Evolutionary conservation across 139 green algal species (phyloP).

Genomic region (Medakamo hakoo): DNA sequence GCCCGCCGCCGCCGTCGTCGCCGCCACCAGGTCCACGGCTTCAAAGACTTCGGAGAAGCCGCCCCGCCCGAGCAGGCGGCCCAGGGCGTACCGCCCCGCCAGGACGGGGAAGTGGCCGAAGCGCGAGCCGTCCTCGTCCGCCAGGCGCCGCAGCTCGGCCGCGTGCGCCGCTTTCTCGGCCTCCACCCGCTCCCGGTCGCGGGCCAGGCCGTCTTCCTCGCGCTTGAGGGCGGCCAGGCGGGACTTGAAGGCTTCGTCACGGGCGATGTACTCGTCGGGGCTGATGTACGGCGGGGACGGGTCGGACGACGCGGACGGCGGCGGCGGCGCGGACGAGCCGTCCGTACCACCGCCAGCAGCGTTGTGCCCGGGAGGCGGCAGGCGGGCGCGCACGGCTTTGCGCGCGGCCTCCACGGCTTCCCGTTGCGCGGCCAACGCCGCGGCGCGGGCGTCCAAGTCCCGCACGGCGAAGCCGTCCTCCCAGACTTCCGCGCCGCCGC

Average conservation of each 20-base stretch:
- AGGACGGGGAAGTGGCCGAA: conserved; percentile 47
- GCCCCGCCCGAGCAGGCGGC: conserved; percentile 74
- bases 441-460: conserved; percentile 23
- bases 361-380: conserved; percentile 30
- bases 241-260: conserved; percentile 68
- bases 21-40: conserved; percentile 47
- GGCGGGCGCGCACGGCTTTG: conserved; percentile 31
- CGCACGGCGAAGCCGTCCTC: conserved; percentile 59
- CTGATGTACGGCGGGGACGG: neutral
- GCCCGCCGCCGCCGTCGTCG: no score
- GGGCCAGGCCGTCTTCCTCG: conserved; percentile 52
- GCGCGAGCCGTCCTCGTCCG: conserved; percentile 59
- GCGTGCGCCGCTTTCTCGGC: conserved; percentile 54
- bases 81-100: conserved; percentile 60
- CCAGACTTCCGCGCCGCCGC: conserved; percentile 42
- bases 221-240: conserved; percentile 47
- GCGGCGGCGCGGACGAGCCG: conserved; percentile 3
- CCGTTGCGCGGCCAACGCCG: conserved; percentile 22
- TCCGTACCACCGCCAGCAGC: neutral
- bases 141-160: conserved; percentile 49
- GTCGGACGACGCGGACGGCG: neutral
- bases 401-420: conserved; percentile 47
- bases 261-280: conserved; percentile 36
- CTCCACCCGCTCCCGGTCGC: conserved; percentile 54
- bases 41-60: conserved; percentile 88